Percentiles rank a stretch among this genome's conserved stretches.
Evolutionary conservation across 768 basidiomycete species (phyloP).

Genomic region (Boletellus ananas): DNA sequence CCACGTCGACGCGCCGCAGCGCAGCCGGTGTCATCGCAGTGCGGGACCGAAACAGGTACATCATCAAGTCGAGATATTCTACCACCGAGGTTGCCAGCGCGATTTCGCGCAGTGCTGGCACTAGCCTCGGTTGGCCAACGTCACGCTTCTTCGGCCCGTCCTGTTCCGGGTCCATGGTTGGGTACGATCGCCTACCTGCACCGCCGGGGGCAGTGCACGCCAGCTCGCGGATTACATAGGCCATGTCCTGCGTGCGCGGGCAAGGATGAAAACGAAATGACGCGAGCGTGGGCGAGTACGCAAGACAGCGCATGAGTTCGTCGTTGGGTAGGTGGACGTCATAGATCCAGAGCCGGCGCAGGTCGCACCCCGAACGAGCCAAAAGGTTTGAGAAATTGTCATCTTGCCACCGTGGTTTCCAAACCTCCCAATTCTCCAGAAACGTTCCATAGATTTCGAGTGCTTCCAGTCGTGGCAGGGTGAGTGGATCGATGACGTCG

Average conservation of each 20-base stretch:
- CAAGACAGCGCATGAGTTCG: conserved; percentile 19
- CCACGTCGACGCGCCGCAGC: background rate
- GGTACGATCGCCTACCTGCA: no score
- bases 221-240: conserved; percentile 7
- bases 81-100: conserved; percentile 5
- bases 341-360: conserved; percentile 13
- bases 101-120: conserved; percentile 13
- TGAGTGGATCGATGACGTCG: conserved; percentile 5
- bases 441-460: conserved; percentile 15
- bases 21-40: no score
- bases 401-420: conserved; percentile 5
- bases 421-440: background rate
- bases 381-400: conserved; percentile 16
- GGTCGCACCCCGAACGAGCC: conserved; percentile 13
- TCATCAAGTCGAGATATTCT: background rate
- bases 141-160: background rate
- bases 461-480: conserved; percentile 16
- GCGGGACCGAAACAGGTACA: background rate
- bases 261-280: conserved; percentile 15
- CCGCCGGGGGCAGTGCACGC: background rate
- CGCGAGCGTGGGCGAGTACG: conserved; percentile 6
- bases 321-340: conserved; percentile 15
- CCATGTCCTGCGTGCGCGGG: conserved; percentile 14
- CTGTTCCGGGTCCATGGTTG: background rate
- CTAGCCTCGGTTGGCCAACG: background rate